Base-by-base conservation (phyloP, 2,329 filamentous ascomycete genomes). In the Penicillium fuscoglaucum region DNA sequence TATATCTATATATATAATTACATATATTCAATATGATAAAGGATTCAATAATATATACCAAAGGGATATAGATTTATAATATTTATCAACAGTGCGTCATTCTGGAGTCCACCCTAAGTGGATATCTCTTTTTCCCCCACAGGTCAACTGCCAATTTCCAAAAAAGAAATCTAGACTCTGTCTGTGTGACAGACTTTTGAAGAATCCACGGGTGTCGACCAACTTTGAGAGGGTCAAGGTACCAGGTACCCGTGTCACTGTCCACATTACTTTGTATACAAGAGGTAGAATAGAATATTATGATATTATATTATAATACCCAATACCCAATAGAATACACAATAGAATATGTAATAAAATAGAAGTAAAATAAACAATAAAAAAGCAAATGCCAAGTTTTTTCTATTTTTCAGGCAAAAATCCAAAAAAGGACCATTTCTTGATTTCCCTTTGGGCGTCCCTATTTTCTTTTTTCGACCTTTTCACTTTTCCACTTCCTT, bases 241-340 rank as follows among this genome's bases (percentile, higher is more conserved):
- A 60, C 55, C 64, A 65, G 64, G 59, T 59, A 66, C 63, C 51
- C 35, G 58, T 61, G 55, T 47, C 41, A 60, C 61, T 45, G 35
- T 45, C 35, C 19, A 28, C 4, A 17, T 26, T 13, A 13, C 12
- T 33, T 33, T 31, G 8, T 12, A 33, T 12, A 26, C 15, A 28
- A 6, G 4, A n/a, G 7, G 8, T 44, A 28, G 41, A 26, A 43
- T 15, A 24, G n/a, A 17, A 12, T n/a, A 6, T n/a, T n/a, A 26
- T 28, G 28, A 21, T 21, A 1, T 1, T 8, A 37, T 10, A 19
- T 19, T 28, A 35, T 7, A 31, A 7, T 40, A n/a, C 15, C n/a
- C 15, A 15, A 21, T 28, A 26, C 3, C 4, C 24, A 26, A 26
- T 26, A 6, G 1, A 26, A 26, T 26, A 3, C 24, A 26, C 24